Evolutionary conservation across 129 eudicot species (phyloP), one percentile per base, ranked within the genome.

Genomic region (Oenanthe sinensis): DNA sequence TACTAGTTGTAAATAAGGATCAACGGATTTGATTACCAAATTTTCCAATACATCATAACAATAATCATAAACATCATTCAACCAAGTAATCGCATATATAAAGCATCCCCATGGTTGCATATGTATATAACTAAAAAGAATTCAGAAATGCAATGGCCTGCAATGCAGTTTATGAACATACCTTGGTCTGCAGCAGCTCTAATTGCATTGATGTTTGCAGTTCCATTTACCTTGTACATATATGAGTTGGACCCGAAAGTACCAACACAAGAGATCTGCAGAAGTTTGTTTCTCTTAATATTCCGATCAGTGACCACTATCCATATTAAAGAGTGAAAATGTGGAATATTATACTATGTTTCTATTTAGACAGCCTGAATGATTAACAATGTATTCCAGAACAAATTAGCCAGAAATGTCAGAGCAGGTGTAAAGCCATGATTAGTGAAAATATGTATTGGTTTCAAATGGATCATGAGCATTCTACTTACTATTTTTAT

Each of bases 221-320:
- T 95, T 69, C 99, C 99, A 84, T 92, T 95, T 85, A 95, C 89
- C 83, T 90, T 95, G 90, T 90, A 95, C 99, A 95, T 95, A 24
- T 81, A 75, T 30, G 99, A 81, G 69, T 92, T 92, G 50, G 99
- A 90, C 71, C 99, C 99, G 82, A 95, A 95, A 47, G 95, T 96
- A 79, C 99, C 99, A 76, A 95, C 92, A 83, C 99, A 95, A 78
- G 97, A 95, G 54, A 95, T 90, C 99, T 95, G 87, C 81, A 87
- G 48, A 28, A 79, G 37, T 14, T 24, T 15, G 30, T 67, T 67
- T 67, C 19, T 8, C 22, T 67, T 30, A 67, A 67, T 67, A 67
- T 60, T 60, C n/a, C 30, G 16, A 60, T 1, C 33, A 60, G 15
- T 8, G 2, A 60, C 65, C 65, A 8, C 30, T 58, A 58, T 58